Percentiles rank a stretch among this genome's conserved stretches.
Evolutionary conservation across 768 basidiomycete species (phyloP).

Genomic region (Tulasnella sp.): DNA sequence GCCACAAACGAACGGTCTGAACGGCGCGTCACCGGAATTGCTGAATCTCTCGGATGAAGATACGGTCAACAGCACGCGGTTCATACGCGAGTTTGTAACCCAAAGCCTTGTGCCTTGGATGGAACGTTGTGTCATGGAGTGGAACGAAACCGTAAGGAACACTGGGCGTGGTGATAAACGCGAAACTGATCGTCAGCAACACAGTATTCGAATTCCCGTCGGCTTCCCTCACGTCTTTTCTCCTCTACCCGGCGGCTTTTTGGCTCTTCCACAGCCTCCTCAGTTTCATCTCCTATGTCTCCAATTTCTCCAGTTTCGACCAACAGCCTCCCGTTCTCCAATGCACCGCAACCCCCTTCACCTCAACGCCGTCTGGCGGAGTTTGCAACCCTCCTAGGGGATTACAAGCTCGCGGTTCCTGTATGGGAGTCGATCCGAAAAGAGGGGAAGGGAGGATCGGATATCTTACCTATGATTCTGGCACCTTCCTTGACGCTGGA

Average conservation of each 20-base stretch:
- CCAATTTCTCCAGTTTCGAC: conserved; percentile 37
- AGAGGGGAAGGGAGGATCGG: conserved; percentile 66
- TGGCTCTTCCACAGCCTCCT: conserved; percentile 54
- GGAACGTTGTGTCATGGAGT: conserved; percentile 88
- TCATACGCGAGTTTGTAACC: conserved; percentile 81
- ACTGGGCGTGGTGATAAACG: neutral
- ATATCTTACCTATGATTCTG: conserved; percentile 71
- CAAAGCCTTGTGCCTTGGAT: conserved; percentile 94
- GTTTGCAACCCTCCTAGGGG: conserved; percentile 88
- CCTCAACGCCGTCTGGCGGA: conserved; percentile 89
- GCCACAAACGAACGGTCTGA: conserved; percentile 26
- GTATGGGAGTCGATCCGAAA: conserved; percentile 87
- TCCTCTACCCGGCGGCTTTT: conserved; percentile 81
- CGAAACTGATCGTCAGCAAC: neutral
- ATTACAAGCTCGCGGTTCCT: conserved; percentile 73
- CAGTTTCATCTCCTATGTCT: conserved; percentile 36
- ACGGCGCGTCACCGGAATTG: neutral
- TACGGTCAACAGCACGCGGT: conserved; percentile 67
- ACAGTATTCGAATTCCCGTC: conserved; percentile 67
- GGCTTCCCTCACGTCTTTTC: conserved; percentile 80
- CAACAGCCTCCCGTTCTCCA: conserved; percentile 37
- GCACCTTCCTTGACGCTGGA: conserved; percentile 59
- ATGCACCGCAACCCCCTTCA: conserved; percentile 46
- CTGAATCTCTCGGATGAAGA: conserved; percentile 57
- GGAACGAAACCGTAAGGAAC: conserved; percentile 74